Percentiles rank a stretch among this genome's conserved stretches.
phyloP scores from a whole-genome alignment of 2,329 filamentous ascomycete genomes.

The Paraphaeosphaeria minitans region DNA sequence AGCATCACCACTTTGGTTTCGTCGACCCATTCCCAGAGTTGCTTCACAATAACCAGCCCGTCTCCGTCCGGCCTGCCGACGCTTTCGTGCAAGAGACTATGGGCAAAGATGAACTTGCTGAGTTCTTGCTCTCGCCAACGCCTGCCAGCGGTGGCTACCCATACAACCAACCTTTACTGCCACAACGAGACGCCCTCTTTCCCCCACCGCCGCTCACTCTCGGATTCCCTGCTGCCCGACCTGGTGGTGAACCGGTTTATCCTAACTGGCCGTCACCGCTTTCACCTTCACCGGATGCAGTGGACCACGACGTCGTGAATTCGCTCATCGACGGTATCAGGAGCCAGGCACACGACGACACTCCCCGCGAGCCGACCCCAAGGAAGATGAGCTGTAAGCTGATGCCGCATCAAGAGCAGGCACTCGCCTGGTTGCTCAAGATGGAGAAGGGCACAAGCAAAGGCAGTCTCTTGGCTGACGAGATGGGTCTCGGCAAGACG shows the following conservation, averaged over 20 bases:
- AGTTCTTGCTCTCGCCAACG: slow-evolving; percentile 31
- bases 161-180: slow-evolving; percentile 15
- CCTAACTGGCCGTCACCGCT: slow-evolving; percentile 19
- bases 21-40: slow-evolving; percentile 32
- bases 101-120: slow-evolving; percentile 30
- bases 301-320: slow-evolving; percentile 31
- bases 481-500: slow-evolving; percentile 83
- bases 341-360: slow-evolving; percentile 41
- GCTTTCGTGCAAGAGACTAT: slow-evolving; percentile 34
- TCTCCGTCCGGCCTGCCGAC: slow-evolving; percentile 8
- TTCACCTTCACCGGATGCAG: slow-evolving; percentile 11
- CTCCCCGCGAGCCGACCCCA: slow-evolving; percentile 68
- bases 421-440: slow-evolving; percentile 74
- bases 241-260: slow-evolving; percentile 11
- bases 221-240: slow-evolving; percentile 1
- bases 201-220: slow-evolving; percentile 6
- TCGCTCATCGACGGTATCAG: slow-evolving; percentile 41
- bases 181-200: background rate
- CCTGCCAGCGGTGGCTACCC: slow-evolving; percentile 20
- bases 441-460: slow-evolving; percentile 74
- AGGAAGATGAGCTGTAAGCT: slow-evolving; percentile 69
- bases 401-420: slow-evolving; percentile 82
- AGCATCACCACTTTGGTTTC: slow-evolving; percentile 7
- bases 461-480: slow-evolving; percentile 68
- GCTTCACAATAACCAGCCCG: slow-evolving; percentile 16